Evolutionary conservation across 148 eudicot species (phyloP).

Genomic region (Silene latifolia): DNA sequence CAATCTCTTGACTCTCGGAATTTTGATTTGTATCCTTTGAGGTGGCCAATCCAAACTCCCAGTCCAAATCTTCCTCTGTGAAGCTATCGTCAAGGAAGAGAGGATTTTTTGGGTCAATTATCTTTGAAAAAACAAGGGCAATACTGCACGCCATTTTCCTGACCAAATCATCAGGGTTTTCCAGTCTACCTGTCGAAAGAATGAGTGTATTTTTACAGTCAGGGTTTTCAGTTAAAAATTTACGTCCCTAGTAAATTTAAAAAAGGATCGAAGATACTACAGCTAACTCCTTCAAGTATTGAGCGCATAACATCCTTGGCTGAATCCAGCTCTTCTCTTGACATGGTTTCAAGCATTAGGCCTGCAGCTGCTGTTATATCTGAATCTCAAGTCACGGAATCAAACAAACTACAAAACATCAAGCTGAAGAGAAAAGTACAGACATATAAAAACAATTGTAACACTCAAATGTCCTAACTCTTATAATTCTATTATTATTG

Average conservation of each 20-base stretch:
- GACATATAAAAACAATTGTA: not conserved
- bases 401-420: slow-evolving; percentile 8
- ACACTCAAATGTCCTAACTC: not conserved
- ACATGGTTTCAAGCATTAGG: slow-evolving; percentile 78
- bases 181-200: slow-evolving; percentile 73
- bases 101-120: slow-evolving; percentile 87
- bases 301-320: slow-evolving; percentile 77
- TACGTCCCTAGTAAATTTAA: not conserved
- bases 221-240: slow-evolving; percentile 6
- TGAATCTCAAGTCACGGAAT: slow-evolving; percentile 50
- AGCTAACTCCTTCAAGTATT: slow-evolving; percentile 89
- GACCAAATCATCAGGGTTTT: slow-evolving; percentile 63
- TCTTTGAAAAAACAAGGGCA: slow-evolving; percentile 82
- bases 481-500: not conserved
- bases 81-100: slow-evolving; percentile 79
- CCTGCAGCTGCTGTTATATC: slow-evolving; percentile 90
- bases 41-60: slow-evolving; percentile 76
- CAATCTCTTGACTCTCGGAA: slow-evolving; percentile 23
- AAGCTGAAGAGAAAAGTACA: slow-evolving; percentile 1
- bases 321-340: slow-evolving; percentile 82
- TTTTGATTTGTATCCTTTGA: slow-evolving; percentile 22
- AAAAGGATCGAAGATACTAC: slow-evolving; percentile 39
- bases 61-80: slow-evolving; percentile 62
- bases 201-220: slow-evolving; percentile 6
- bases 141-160: slow-evolving; percentile 81